These are phyloP conservation scores for Botryotinia calthae DNA, from an alignment of 2,329 filamentous ascomycete species.

Conservation along the genomic window DNA sequence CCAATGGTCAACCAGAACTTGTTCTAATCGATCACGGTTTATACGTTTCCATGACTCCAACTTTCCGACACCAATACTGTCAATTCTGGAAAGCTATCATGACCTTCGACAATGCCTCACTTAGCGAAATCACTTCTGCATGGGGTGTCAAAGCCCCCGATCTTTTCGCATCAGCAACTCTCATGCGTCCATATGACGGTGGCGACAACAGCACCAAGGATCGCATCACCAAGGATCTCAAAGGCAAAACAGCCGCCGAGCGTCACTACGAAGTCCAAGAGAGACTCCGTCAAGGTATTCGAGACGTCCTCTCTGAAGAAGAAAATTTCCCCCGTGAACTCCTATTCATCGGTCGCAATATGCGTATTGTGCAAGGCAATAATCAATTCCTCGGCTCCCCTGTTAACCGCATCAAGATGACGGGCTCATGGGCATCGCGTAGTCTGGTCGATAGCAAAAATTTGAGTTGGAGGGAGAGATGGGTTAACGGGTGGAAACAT, in stretches of 20 bases:
- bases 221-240: slow-evolving; percentile 53
- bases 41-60: slow-evolving; percentile 84
- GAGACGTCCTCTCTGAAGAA: slow-evolving; percentile 65
- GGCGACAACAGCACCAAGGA: slow-evolving; percentile 69
- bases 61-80: slow-evolving; percentile 82
- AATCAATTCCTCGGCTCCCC: slow-evolving; percentile 72
- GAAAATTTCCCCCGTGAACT: slow-evolving; percentile 68
- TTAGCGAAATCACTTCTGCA: slow-evolving; percentile 65
- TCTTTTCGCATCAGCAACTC: slow-evolving; percentile 84
- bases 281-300: slow-evolving; percentile 61
- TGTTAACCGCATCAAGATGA: slow-evolving; percentile 88
- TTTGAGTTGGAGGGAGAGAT: slow-evolving; percentile 59
- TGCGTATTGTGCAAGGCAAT: slow-evolving; percentile 71
- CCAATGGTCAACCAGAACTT: slow-evolving; percentile 79
- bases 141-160: slow-evolving; percentile 92
- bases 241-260: slow-evolving; percentile 53
- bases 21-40: slow-evolving; percentile 97
- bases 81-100: slow-evolving; percentile 92
- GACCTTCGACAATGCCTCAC: slow-evolving; percentile 85
- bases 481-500: slow-evolving; percentile 71
- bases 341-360: slow-evolving; percentile 70
- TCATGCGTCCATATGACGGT: slow-evolving; percentile 87
- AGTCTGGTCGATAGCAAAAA: slow-evolving; percentile 75
- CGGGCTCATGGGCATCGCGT: slow-evolving; percentile 82
- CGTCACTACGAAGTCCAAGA: slow-evolving; percentile 75